These are phyloP conservation scores for Leishmania lainsoni DNA, from an alignment of 208 protist genomes.

Conservation along the genomic window DNA sequence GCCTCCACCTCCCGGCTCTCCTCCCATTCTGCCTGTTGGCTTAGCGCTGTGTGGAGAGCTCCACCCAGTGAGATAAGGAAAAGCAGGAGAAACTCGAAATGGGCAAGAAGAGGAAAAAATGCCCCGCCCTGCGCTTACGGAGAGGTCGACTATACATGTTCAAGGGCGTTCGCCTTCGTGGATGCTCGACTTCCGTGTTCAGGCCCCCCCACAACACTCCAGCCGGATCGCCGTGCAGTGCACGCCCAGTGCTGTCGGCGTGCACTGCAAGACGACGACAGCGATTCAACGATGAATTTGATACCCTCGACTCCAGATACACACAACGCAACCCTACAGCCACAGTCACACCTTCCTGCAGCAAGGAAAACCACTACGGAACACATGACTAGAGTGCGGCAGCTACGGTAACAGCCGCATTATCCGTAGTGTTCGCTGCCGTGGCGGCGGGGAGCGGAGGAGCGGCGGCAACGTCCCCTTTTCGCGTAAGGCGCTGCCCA, in stretches of 20 bases:
- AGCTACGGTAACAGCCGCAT: constrained; percentile 1
- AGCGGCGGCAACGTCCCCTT: constrained; percentile 1
- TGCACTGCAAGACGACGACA: background rate
- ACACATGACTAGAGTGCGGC: background rate
- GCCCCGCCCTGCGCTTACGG: background rate
- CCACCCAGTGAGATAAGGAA: background rate
- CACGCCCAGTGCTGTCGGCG: background rate
- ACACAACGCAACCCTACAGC: background rate
- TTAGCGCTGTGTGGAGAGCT: background rate
- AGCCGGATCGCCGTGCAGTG: background rate
- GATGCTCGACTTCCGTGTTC: background rate
- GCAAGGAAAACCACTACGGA: background rate
- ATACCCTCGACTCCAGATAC: background rate
- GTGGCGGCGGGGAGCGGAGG: background rate
- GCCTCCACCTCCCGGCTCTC: background rate
- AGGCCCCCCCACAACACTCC: background rate
- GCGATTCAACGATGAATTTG: background rate
- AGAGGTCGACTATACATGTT: background rate
- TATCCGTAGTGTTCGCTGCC: background rate
- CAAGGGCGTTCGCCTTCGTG: background rate
- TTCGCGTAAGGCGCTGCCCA: constrained; percentile 31
- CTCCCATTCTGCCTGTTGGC: background rate
- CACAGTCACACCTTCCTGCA: background rate
- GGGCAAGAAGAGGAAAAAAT: background rate
- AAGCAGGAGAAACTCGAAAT: background rate